Percentiles rank a stretch among this genome's conserved stretches.
phyloP scores from a whole-genome alignment of 1,284 basidiomycete genomes.

The Gastroboletus turbinatus region DNA sequence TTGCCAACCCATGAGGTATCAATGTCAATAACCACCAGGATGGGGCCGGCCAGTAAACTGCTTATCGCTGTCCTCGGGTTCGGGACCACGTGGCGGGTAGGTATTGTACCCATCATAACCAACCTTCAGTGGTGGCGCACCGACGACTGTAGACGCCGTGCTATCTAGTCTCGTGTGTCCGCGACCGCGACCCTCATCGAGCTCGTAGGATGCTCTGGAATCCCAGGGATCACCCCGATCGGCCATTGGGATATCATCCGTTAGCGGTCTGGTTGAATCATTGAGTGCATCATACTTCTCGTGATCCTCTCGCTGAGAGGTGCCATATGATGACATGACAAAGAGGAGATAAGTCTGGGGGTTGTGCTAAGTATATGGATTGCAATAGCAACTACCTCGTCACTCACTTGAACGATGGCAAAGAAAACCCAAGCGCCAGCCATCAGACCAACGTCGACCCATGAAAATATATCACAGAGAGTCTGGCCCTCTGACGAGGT shows the following conservation, averaged over 20 bases:
- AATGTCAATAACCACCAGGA: conserved; percentile 47
- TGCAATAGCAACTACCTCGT: not conserved
- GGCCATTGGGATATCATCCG: conserved; percentile 63
- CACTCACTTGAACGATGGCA: conserved; percentile 65
- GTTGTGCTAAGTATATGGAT: conserved; percentile 3
- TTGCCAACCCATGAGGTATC: not conserved
- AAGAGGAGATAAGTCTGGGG: conserved; percentile 67
- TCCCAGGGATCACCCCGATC: conserved; percentile 75
- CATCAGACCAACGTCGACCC: conserved; percentile 92
- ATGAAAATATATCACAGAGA: conserved; percentile 84
- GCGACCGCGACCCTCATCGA: conserved; percentile 42
- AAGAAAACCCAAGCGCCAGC: conserved; percentile 80
- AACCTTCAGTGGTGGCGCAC: conserved; percentile 48
- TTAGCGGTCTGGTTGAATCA: conserved; percentile 62
- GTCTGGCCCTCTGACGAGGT: conserved; percentile 57
- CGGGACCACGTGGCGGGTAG: conserved; percentile 10
- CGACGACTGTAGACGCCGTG: conserved; percentile 51
- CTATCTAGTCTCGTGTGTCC: conserved; percentile 55
- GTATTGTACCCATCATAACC: conserved; percentile 34
- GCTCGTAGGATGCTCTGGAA: conserved; percentile 50
- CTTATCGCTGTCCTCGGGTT: conserved; percentile 18
- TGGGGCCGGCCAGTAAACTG: conserved; percentile 43
- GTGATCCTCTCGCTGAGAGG: conserved; percentile 76
- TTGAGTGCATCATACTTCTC: conserved; percentile 77
- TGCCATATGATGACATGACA: conserved; percentile 72